Percentiles rank a stretch among this genome's conserved stretches.
Evolutionary conservation across 805 yeast species (phyloP).

Genomic region (Saccharomycopsis amapae): DNA sequence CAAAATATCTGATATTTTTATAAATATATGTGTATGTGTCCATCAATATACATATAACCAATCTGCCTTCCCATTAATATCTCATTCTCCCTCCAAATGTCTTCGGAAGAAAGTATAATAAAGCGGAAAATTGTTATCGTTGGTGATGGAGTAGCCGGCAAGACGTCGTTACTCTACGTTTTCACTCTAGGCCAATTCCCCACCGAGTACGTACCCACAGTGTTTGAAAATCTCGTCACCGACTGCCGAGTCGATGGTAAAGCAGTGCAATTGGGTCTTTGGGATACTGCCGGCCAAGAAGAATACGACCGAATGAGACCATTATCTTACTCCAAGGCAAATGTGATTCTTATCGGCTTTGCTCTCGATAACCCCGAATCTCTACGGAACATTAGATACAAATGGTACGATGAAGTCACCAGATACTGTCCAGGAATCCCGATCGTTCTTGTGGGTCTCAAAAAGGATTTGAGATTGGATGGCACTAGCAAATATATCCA

Average conservation of each 20-base stretch:
- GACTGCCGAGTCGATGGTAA: constrained; percentile 93
- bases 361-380: constrained; percentile 83
- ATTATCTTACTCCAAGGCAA: constrained; percentile 78
- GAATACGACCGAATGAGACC: constrained; percentile 90
- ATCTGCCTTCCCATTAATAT: neutral
- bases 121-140: constrained; percentile 80
- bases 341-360: constrained; percentile 79
- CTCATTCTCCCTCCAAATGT: neutral
- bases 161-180: constrained; percentile 83
- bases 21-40: neutral
- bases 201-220: constrained; percentile 88
- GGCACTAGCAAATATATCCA: constrained; percentile 42
- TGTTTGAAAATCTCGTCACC: constrained; percentile 89
- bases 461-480: constrained; percentile 63
- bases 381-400: constrained; percentile 68
- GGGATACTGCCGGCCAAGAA: constrained; percentile 98
- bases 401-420: constrained; percentile 83
- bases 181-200: constrained; percentile 92
- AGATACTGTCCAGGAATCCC: constrained; percentile 80
- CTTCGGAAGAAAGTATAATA: constrained; percentile 23
- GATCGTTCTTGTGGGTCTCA: constrained; percentile 71
- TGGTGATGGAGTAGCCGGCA: constrained; percentile 95
- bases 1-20: neutral
- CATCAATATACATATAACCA: neutral
- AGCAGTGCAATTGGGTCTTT: constrained; percentile 76